Base-by-base conservation (phyloP, 495 filamentous ascomycete genomes). In the Penicillium cosmopolitanum region DNA sequence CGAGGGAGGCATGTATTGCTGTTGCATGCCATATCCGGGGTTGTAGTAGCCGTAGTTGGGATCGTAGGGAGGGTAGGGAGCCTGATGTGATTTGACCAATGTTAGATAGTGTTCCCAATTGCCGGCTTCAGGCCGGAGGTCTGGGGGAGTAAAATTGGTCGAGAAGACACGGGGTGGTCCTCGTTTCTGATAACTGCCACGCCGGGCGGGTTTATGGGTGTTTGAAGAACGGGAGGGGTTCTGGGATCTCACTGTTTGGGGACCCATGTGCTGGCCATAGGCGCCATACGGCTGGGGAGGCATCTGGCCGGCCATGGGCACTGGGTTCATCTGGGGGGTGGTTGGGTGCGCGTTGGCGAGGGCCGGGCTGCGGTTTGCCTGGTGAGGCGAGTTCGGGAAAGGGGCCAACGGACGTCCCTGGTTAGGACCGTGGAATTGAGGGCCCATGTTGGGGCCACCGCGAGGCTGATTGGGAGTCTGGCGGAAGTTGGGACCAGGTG, bases 21-120 rank as follows among this genome's bases (percentile, higher is more conserved):
- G 62, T 61, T 82, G 82, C 72, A 82, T 77, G 55, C 70, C 74
- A 55, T 73, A 75, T 52, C 72, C 69, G 55, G 77, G 73, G 63
- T 66, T 62, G 57, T 77, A 80, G 57, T 80, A 85, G 54, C 63
- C 66, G 56, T 79, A 84, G 63, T 80, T 82, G 28, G 77, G 78
- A 53, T 80, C 77, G 63, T 80, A 80, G 40, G 71, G 70, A 35
- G 71, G 74, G 34, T 70, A 68, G 53, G 71, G 69, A 57, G 73
- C 79, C 73, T 80, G 77, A 55, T 69, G 63, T 82, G 86, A 81
- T 77, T 84, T 78, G 67, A 85, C 74, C 50, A 73, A 53, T 60
- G 86, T 93, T 80, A 96, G 89, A 87, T 81, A 81, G 50, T 85
- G 81, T 67, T 94, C 89, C 82, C 90, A 91, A 50, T 84, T 74